Base-by-base conservation (phyloP, 495 filamentous ascomycete genomes). In the Penicillium alfredii region DNA sequence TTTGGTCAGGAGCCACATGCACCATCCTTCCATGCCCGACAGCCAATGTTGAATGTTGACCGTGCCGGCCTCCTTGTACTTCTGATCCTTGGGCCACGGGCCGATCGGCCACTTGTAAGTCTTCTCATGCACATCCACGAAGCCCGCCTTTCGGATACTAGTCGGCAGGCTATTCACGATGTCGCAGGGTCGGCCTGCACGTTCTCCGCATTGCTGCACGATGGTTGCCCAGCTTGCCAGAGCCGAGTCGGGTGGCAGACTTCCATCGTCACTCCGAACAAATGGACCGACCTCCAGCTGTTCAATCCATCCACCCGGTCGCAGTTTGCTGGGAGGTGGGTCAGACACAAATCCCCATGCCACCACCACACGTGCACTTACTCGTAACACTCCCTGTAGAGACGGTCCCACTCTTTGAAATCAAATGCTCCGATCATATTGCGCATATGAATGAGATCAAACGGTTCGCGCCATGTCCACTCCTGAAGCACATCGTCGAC, bases 81-180 rank as follows among this genome's bases (percentile, higher is more conserved):
- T 63, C 25, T 66, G 71, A 40, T 85, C 78, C 49, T 68, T 76
- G 5, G 80, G 67, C 82, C 83, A 86, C 1, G 72, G 68, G 1
- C 80, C 80, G 38, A 82, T 66, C 7, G 82, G 83, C 44, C 82
- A 65, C 33, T 82, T 80, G 40, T 78, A 78, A 5, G 67, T 49
- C 12, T 61, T 62, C 44, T 58, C 45, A 8, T 53, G 48, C 12
- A 68, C 44, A 26, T 68, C 57, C 17, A 44, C 45, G 35, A 68
- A 66, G 3, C 62, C 64, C 2, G 60, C 58, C 7, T 53, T 53
- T 27, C 47, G 46, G 18, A 64, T 49, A 32, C 40, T 43, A 2
- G 30, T 27, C 6, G 40, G 27, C 34, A 63, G 40, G 6, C 51
- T 41, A 12, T 48, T 32, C 21, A 45, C 33, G 10, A 42, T 49